Evolutionary conservation across 345 rosid genomes (phyloP), one percentile per base, ranked within the genome.

Genomic region (Eutrema heterophyllum): DNA sequence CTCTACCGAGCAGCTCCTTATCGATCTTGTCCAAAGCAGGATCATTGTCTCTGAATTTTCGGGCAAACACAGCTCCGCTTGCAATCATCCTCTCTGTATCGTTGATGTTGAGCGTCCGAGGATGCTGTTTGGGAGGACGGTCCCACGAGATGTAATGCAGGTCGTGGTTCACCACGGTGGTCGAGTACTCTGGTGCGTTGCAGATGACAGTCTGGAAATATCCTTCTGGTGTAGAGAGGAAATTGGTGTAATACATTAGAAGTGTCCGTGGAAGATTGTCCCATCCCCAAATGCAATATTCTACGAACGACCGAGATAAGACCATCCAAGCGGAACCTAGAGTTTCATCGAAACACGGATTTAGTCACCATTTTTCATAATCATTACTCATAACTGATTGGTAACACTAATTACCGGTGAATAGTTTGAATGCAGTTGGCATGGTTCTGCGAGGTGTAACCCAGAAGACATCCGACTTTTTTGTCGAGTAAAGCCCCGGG

Each of bases 371-470:
- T 7, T 15, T 24, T 61, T 14, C 4, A 6, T 27, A 13, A 13
- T 49, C 21, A 10, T 26, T 15, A 38, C 10, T 52, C 4, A 30
- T 46, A 21, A 21, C 24, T 21, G 24, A 21, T 64, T 13, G n/a
- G 6, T 5, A 48, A 45, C 58, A 63, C 83, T 75, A 68, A 79
- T 52, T 70, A 75, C 99, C 99, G 5, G 99, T 92, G 73, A 84
- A 96, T 56, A 96, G 71, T 81, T 90, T 92, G 80, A 90, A 96
- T 41, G 98, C 84, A 7, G 97, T 87, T 9, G 99, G 99, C 84
- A 90, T 78, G 67, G 84, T 26, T 84, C 98, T 89, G 62, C 80
- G 80, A 8, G 92, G 96, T 33, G 87, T 76, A 58, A 89, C 98
- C 96, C 88, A 86, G 55, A 67, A 87, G 61, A 95, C 78, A 70